Evolutionary conservation across 2,329 filamentous ascomycete species (phyloP).

Genomic region (Colletotrichum gloeosporioides): DNA sequence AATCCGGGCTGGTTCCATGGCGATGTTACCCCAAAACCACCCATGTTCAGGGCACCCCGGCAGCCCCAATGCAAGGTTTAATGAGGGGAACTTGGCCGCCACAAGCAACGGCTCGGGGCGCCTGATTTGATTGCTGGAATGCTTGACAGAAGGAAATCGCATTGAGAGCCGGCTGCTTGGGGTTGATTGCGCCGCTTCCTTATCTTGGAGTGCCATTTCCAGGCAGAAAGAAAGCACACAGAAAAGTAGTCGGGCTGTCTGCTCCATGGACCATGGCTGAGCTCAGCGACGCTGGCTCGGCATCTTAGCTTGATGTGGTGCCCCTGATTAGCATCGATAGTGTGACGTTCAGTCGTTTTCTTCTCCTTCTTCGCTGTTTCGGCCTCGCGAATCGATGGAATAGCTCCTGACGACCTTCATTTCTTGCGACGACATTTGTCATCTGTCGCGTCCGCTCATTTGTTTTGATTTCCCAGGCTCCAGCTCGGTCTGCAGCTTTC

Average conservation of each 20-base stretch:
- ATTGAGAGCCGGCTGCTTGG: background rate
- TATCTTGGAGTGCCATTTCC: background rate
- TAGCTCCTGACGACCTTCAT: background rate
- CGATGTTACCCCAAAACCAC: background rate
- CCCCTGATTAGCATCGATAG: background rate
- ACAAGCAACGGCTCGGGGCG: background rate
- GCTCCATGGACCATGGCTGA: background rate
- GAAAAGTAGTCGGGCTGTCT: background rate
- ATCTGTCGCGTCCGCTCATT: slow-evolving; percentile 8
- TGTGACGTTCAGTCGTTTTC: background rate
- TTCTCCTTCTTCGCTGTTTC: background rate
- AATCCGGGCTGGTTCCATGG: slow-evolving; percentile 1
- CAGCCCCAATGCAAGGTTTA: slow-evolving; percentile 1
- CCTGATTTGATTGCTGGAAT: slow-evolving; percentile 1
- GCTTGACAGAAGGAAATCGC: slow-evolving; percentile 1
- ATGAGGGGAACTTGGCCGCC: background rate
- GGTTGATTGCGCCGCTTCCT: background rate
- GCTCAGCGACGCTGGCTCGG: background rate
- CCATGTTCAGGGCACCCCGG: background rate
- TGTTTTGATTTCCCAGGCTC: background rate
- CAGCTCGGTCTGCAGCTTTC: background rate
- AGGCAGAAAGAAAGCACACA: background rate
- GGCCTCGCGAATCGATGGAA: background rate
- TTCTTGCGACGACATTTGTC: background rate
- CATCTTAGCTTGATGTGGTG: background rate